These are phyloP conservation scores for Lycium ferocissimum DNA, from an alignment of 257 asterid genomes.

Conservation along the genomic window DNA sequence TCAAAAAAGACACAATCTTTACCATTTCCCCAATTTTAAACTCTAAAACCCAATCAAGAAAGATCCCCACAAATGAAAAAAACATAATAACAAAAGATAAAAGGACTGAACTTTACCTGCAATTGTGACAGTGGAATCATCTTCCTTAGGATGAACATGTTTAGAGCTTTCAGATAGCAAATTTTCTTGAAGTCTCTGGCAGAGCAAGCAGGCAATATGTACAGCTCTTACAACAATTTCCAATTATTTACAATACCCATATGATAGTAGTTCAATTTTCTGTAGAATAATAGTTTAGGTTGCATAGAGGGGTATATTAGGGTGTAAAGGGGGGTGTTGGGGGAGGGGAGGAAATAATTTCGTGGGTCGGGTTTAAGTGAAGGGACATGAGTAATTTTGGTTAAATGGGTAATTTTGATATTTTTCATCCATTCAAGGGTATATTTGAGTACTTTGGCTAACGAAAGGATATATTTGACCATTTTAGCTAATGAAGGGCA, in stretches of 20 bases:
- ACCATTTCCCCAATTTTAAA: neutral
- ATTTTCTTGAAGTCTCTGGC: conserved; percentile 60
- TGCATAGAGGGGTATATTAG: too few relatives aligned
- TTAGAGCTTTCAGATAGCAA: conserved; percentile 45
- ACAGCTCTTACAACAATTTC: conserved; percentile 85
- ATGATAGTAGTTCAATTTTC: too few relatives aligned
- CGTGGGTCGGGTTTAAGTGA: too few relatives aligned
- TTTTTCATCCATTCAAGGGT: too few relatives aligned
- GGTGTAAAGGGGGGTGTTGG: too few relatives aligned
- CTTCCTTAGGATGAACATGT: conserved; percentile 69
- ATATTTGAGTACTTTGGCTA: too few relatives aligned
- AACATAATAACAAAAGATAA: neutral
- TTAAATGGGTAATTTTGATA: too few relatives aligned
- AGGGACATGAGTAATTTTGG: too few relatives aligned
- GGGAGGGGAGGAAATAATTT: too few relatives aligned
- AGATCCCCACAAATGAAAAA: neutral
- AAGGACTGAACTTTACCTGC: conserved; percentile 58
- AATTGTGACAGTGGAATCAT: conserved; percentile 73
- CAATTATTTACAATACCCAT: conserved; percentile 49
- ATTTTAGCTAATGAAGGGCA: too few relatives aligned
- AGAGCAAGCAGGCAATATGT: conserved; percentile 79
- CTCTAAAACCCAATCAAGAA: neutral
- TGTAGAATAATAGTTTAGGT: too few relatives aligned
- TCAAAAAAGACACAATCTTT: conserved; percentile 13
- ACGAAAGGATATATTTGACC: too few relatives aligned